A percentile compares a stretch with the other conserved stretches of the same genome.
Evolutionary conservation across 352 stramenopile genomes (phyloP).

Genomic region (Phytopythium litorale): DNA sequence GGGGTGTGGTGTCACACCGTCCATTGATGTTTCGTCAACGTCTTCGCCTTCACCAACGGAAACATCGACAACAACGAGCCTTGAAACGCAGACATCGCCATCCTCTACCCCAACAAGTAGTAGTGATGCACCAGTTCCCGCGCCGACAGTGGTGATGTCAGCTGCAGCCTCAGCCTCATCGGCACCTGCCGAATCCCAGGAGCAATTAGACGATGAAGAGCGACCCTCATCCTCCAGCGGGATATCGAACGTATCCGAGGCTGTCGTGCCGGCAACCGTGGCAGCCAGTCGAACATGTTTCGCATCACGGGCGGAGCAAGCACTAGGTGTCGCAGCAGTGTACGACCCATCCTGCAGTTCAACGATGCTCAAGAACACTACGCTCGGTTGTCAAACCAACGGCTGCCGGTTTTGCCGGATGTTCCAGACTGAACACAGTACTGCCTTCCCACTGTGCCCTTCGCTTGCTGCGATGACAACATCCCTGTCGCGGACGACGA

Average conservation of each 20-base stretch:
- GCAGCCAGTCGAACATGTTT: not conserved
- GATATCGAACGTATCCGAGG: not conserved
- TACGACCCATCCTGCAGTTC: not conserved
- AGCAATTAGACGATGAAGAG: not conserved
- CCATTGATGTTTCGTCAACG: not conserved
- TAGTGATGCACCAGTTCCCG: not conserved
- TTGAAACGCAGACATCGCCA: not conserved
- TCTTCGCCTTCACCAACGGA: not conserved
- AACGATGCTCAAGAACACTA: not conserved
- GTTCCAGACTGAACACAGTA: not conserved
- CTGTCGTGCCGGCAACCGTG: not conserved
- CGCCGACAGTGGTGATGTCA: not conserved
- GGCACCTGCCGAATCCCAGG: not conserved
- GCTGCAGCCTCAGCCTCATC: not conserved
- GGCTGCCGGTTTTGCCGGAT: conserved; percentile 5
- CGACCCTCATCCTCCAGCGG: not conserved
- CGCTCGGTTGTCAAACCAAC: conserved; percentile 2
- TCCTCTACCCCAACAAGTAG: not conserved
- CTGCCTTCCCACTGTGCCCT: conserved; percentile 1
- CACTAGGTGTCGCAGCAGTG: conserved; percentile 1
- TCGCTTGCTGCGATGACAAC: not conserved
- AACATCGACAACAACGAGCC: not conserved
- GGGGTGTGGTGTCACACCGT: not conserved
- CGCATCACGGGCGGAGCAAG: not conserved
- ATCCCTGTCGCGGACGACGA: not conserved